These are phyloP conservation scores for Pichia pseudocactophila DNA, from an alignment of 805 yeast genomes.

Conservation along the genomic window DNA sequence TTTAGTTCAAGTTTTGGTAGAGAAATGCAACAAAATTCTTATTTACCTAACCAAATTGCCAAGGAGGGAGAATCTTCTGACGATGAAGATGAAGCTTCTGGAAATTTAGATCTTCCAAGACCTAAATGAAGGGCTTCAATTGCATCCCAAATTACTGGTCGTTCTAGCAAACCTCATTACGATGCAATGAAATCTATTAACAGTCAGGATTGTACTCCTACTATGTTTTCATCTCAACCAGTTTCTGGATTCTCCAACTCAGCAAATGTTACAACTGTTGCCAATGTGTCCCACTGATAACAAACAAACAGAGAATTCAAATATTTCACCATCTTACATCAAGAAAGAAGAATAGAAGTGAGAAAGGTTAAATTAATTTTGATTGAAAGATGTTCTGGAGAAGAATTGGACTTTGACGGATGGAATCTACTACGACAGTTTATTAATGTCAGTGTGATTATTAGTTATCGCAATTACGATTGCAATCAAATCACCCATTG, in stretches of 20 bases:
- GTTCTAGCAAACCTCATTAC: constrained; percentile 32
- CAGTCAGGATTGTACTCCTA: constrained; percentile 3
- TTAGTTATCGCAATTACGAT: too few relatives aligned
- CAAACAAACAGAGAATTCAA: too few relatives aligned
- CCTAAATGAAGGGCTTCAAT: constrained; percentile 6
- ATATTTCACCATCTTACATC: too few relatives aligned
- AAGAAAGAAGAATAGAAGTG: too few relatives aligned
- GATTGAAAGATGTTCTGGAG: too few relatives aligned
- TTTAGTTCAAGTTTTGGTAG: constrained; percentile 76
- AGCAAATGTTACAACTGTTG: constrained; percentile 2
- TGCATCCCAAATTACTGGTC: constrained; percentile 29
- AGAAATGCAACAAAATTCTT: constrained; percentile 32
- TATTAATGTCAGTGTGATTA: too few relatives aligned
- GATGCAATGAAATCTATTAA: constrained; percentile 33
- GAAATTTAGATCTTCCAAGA: constrained; percentile 22
- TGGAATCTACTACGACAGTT: too few relatives aligned
- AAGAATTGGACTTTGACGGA: too few relatives aligned
- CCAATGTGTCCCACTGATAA: constrained; percentile 7
- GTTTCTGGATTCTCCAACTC: constrained; percentile 9
- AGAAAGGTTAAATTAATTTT: too few relatives aligned
- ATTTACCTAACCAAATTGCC: too few relatives aligned
- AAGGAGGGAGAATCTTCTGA: constrained; percentile 22
- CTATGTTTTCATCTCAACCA: constrained; percentile 14
- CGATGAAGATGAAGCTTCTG: constrained; percentile 31
- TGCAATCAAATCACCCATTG: too few relatives aligned